Evolutionary conservation across 331 rosid genomes (phyloP).

Genomic region (Phaseolus coccineus): DNA sequence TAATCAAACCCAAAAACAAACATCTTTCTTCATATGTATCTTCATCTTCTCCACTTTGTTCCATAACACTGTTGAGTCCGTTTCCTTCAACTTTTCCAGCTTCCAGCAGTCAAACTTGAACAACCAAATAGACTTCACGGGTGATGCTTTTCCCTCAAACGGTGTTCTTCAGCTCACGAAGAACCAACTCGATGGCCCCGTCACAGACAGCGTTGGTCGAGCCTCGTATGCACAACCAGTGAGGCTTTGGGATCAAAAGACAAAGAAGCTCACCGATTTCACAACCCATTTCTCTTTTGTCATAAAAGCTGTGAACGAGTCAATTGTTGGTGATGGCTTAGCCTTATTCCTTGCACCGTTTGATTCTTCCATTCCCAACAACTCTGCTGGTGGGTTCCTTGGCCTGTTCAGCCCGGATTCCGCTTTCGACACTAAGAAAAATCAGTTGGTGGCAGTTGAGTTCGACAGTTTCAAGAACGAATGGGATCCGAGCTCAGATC

Average conservation of each 20-base stretch:
- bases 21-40: not conserved
- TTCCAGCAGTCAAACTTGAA: constrained; percentile 45
- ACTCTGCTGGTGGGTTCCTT: constrained; percentile 62
- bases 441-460: constrained; percentile 69
- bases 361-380: constrained; percentile 48
- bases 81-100: constrained; percentile 57
- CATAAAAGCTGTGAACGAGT: constrained; percentile 19
- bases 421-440: constrained; percentile 38
- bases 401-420: constrained; percentile 51
- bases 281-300: constrained; percentile 67
- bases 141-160: constrained; percentile 58
- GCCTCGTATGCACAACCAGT: constrained; percentile 52
- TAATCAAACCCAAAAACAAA: constrained; percentile 22
- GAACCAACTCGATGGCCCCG: constrained; percentile 54
- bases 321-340: constrained; percentile 58
- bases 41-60: constrained; percentile 7
- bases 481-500: constrained; percentile 66
- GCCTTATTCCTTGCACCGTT: constrained; percentile 67
- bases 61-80: constrained; percentile 28
- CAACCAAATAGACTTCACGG: constrained; percentile 43
- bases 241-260: constrained; percentile 56
- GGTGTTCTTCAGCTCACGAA: constrained; percentile 59
- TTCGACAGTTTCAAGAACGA: constrained; percentile 47
- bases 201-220: constrained; percentile 53
- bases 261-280: constrained; percentile 58